Base-by-base conservation (phyloP, 805 yeast species). In the Candida argentea region DNA sequence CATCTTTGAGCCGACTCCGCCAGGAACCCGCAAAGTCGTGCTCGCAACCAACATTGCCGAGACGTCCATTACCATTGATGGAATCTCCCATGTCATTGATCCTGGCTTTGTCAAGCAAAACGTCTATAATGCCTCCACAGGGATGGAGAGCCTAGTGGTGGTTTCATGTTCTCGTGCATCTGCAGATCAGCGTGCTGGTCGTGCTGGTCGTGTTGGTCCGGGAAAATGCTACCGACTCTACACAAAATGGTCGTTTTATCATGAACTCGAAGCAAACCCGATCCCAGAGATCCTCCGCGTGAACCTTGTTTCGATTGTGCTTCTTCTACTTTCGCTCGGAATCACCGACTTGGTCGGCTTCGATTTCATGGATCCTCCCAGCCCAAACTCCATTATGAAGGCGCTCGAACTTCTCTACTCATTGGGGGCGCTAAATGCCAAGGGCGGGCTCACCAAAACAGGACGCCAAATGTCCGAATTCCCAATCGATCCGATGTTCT, bases 201-300 rank as follows among this genome's bases (percentile, higher is more conserved):
- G 68, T 50, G 67, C 68, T 2, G 68, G 68, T 2, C 53, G 68
- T 48, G 55, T 61, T 5, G 68, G 67, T 1, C 67, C 68, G 0
- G 68, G 68, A 0, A 62, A 62, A 32, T 62, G 68, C 33, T 91
- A 80, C 45, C 52, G 99, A 21, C 57, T 91, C 14, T 91, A 75
- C 48, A 89, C 98, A 0, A 83, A 84, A 47, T 67, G 80, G 69
- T 76, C 91, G 0, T 91, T 72, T 42, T 63, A 71, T 36, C 67
- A 79, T 39, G 97, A 89, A 40, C 59, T 91, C 48, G 78, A 79
- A 7, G 61, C 70, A 2, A 78, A 76, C 45, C 84, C 95, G 1
- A 75, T 82, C 0, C 97, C 99, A 0, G 98, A 91, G 42, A 89
- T 91, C n/a, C 58, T 86, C 31, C 58, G 98, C 31, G 82, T 81